Evolutionary conservation across 208 protist species (phyloP).

Genomic region (Blechomonas ayalai): DNA sequence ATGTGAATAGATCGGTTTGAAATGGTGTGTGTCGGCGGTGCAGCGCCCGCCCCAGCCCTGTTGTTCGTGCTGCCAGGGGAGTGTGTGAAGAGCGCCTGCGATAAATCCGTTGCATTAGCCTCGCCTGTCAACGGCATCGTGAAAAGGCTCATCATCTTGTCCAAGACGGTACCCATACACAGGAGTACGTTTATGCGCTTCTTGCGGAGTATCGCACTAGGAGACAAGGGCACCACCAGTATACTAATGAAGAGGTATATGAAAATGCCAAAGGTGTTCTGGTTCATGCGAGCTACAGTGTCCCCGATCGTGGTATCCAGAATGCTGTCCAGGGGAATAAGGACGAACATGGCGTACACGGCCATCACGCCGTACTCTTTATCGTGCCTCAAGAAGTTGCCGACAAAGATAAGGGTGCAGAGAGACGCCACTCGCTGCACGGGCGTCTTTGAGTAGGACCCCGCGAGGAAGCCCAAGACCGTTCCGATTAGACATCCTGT

Average conservation of each 20-base stretch:
- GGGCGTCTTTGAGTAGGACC: slow-evolving; percentile 54
- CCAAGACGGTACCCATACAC: slow-evolving; percentile 38
- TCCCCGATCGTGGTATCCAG: slow-evolving; percentile 40
- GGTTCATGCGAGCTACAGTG: slow-evolving; percentile 79
- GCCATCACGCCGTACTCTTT: slow-evolving; percentile 83
- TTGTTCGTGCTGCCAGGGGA: not conserved
- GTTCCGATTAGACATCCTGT: slow-evolving; percentile 82
- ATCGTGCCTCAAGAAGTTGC: slow-evolving; percentile 74
- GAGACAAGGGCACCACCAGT: slow-evolving; percentile 65
- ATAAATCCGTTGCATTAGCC: slow-evolving; percentile 1
- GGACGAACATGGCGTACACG: slow-evolving; percentile 84
- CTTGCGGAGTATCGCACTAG: slow-evolving; percentile 56
- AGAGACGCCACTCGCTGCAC: slow-evolving; percentile 73
- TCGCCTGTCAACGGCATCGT: slow-evolving; percentile 22
- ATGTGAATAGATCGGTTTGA: slow-evolving; percentile 49
- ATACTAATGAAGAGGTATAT: slow-evolving; percentile 83
- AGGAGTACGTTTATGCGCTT: slow-evolving; percentile 75
- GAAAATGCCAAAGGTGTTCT: slow-evolving; percentile 88
- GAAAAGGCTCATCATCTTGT: slow-evolving; percentile 56
- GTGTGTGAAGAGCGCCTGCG: not conserved
- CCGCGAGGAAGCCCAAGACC: slow-evolving; percentile 84
- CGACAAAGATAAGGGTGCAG: slow-evolving; percentile 70
- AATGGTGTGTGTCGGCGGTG: slow-evolving; percentile 1
- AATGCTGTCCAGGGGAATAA: slow-evolving; percentile 72
- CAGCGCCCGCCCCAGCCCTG: not conserved